Evolutionary conservation across 305 asterid species (phyloP), one percentile per base, ranked within the genome.

Genomic region (Galium porrigens): DNA sequence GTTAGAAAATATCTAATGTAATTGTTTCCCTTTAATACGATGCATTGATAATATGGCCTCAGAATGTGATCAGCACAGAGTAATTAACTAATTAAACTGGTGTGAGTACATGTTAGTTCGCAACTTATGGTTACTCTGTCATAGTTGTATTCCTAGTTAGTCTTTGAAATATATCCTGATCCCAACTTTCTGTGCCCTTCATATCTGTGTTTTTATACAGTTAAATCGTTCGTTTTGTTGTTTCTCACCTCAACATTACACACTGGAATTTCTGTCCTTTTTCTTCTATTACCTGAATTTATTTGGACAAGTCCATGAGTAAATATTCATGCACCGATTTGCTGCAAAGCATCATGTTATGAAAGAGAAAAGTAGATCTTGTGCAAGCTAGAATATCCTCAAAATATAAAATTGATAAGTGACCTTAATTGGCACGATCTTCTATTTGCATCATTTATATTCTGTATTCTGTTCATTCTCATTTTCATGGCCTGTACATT

Each of bases 401-500:
- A 7, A 34, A 34, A 36, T 42, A 48, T 4, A 36, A 41, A 61
- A 3, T 42, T 63, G 10, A 12, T 11, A 11, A 5, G 66, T 63
- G 56, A 20, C 56, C 14, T 15, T 10, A 17, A 14, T 49, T 41
- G n/a, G 12, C 52, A 11, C 52, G 46, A 41, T 37, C 27, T 55
- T 46, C 36, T 58, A 25, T 52, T 7, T 58, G 62, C 17, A n/a
- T 4, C 25, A 53, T 8, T 42, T 30, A 10, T 22, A n/a, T 46
- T 33, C 61, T 55, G 22, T 56, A 34, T 51, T 59, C 52, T 29
- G 51, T 41, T 57, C 30, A 46, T 22, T 41, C 58, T 59, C 7
- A 57, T 69, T 63, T 37, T 58, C 53, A 11, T 61, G 20, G 11
- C 48, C 27, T 41, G 29, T 73, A 61, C 70, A 64, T 76, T 55